A percentile compares a stretch with the other conserved stretches of the same genome.
These are phyloP conservation scores for Teunomyces aglyptinius DNA, from an alignment of 805 yeast species.

Conservation along the genomic window DNA sequence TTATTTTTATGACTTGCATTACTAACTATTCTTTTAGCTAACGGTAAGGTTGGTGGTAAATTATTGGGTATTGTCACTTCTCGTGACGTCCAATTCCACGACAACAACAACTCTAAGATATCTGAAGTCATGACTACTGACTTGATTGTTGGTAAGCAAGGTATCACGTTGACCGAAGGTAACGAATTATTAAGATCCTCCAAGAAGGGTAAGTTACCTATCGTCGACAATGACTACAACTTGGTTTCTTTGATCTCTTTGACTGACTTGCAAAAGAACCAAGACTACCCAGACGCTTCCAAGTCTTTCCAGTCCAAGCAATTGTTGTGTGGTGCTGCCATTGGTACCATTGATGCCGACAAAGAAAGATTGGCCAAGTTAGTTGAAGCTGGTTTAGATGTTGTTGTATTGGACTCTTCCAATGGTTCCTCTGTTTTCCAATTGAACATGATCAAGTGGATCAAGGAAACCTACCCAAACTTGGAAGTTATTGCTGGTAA, in stretches of 20 bases:
- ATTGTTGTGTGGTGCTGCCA: constrained; percentile 96
- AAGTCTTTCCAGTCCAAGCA: constrained; percentile 92
- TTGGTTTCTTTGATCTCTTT: constrained; percentile 87
- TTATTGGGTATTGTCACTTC: constrained; percentile 94
- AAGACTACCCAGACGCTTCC: constrained; percentile 90
- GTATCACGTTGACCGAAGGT: constrained; percentile 81
- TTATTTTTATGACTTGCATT: constrained; percentile 8
- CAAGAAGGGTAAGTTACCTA: constrained; percentile 97
- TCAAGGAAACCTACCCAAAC: constrained; percentile 74
- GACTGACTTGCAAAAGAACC: constrained; percentile 96
- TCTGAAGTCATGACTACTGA: constrained; percentile 88
- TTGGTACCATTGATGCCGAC: constrained; percentile 92
- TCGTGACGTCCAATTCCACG: constrained; percentile 95
- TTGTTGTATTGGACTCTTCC: constrained; percentile 91
- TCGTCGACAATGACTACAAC: constrained; percentile 73
- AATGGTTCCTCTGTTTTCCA: constrained; percentile 98
- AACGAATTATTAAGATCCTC: constrained; percentile 87
- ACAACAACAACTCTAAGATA: constrained; percentile 59
- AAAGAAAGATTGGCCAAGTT: constrained; percentile 77
- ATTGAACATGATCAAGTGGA: constrained; percentile 88
- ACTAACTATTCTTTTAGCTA: constrained; percentile 53
- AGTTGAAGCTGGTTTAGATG: constrained; percentile 96
- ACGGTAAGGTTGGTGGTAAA: constrained; percentile 84
- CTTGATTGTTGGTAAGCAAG: constrained; percentile 76
- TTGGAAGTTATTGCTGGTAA: constrained; percentile 95